Conservation (phyloP, 257 asterid genomes). For the Ballota nigra region DNA sequence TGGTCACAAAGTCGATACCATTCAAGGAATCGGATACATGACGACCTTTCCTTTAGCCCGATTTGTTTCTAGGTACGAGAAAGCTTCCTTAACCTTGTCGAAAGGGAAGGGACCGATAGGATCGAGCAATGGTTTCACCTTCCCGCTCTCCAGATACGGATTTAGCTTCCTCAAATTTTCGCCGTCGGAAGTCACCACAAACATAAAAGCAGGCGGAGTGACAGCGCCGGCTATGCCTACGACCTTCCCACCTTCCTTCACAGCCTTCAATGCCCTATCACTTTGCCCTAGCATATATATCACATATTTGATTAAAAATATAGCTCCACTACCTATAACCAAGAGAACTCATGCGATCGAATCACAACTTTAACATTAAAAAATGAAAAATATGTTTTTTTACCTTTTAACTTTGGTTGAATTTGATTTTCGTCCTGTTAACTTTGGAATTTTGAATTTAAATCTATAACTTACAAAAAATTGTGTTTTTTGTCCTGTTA, state of each 20-base stretch:
- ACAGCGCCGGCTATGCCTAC: constrained; percentile 50
- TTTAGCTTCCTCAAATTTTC: constrained; percentile 50
- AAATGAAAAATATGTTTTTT: no score
- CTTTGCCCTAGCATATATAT: constrained; percentile 46
- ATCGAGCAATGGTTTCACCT: constrained; percentile 62
- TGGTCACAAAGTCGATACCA: neutral
- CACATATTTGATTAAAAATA: no score
- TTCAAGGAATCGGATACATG: constrained; percentile 58
- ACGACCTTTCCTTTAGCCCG: constrained; percentile 73
- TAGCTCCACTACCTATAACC: no score
- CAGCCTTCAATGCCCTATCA: constrained; percentile 66
- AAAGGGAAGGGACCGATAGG: constrained; percentile 73
- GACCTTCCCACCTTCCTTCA: constrained; percentile 73
- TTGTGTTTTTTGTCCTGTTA: no score
- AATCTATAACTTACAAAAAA: no score
- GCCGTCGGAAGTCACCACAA: constrained; percentile 60
- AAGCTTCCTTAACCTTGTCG: constrained; percentile 67
- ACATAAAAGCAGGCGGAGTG: constrained; percentile 60
- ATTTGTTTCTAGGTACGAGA: constrained; percentile 59
- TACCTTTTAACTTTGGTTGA: no score
- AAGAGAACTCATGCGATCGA: no score
- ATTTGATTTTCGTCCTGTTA: no score
- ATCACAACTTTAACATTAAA: no score
- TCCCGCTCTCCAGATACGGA: constrained; percentile 64
- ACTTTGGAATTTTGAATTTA: no score